Evolutionary conservation across 352 stramenopile species (phyloP), one percentile per base, ranked within the genome.

Genomic region (Thalassiosira exigua): DNA sequence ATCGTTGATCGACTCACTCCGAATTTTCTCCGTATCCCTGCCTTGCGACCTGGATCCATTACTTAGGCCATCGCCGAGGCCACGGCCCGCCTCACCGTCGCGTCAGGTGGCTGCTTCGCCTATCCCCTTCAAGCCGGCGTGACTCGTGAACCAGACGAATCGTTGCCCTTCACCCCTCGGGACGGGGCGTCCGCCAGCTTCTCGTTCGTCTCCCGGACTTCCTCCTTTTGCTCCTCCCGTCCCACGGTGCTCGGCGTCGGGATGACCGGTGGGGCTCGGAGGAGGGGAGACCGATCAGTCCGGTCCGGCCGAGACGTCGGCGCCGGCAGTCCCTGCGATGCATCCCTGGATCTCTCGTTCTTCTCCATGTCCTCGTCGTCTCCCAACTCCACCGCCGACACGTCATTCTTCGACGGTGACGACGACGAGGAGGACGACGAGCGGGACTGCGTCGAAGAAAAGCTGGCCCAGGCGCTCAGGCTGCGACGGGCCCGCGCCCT

Each of bases 381-480:
- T 60, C 9, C 9, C 44, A 41, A 58, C n/a, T 33, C 52, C 46
- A 62, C 53, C n/a, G 27, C 26, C 32, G 57, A 69, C 33, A 36
- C 22, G 17, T 74, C 58, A 11, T 50, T 70, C 30, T 39, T 65
- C 24, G 58, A 66, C 1, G 52, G 79, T 2, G 52, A 79, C 41
- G 65, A 78, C 5, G 59, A 75, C 24, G 56, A 84, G 17, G 81
- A 89, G 48, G 82, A 60, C 32, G 64, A 72, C 12, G 69, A 79
- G 27, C 42, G 90, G 74, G 81, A 89, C 48, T 86, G 59, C 58
- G 73, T 92, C 2, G 87, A 92, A 79, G 46, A 83, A n/a, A 94
- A 94, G 66, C 57, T 94, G 9, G 59, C 60, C n/a, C 46, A 88
- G 44, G 85, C 87, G n/a, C 46, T 70, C 53, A 77, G 75, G 12